These are phyloP conservation scores for Metschnikowia reukaufii DNA, from an alignment of 805 yeast genomes.

Conservation along the genomic window DNA sequence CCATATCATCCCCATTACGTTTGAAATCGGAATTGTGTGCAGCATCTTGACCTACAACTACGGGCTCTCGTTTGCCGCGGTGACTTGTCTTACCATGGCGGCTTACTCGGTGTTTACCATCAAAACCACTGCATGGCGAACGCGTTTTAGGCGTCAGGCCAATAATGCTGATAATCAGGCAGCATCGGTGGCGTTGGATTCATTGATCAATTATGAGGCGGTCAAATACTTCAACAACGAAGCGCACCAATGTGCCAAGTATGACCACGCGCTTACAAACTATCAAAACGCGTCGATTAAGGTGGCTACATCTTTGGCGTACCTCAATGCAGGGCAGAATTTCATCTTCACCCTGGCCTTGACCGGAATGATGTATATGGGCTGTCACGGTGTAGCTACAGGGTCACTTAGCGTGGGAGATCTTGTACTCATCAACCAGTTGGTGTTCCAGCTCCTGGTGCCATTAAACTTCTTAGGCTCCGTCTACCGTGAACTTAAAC, in stretches of 20 bases:
- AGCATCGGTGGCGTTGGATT: constrained; percentile 92
- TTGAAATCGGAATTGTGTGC: constrained; percentile 90
- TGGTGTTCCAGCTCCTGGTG: constrained; percentile 92
- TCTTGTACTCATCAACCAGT: constrained; percentile 88
- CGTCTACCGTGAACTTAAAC: constrained; percentile 92
- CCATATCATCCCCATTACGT: constrained; percentile 88
- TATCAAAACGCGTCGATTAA: constrained; percentile 77
- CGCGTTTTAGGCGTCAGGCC: constrained; percentile 81
- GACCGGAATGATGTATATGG: constrained; percentile 98
- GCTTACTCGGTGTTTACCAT: constrained; percentile 86
- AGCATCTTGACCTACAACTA: constrained; percentile 92
- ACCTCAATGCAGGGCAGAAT: constrained; percentile 76
- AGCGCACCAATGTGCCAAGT: constrained; percentile 70
- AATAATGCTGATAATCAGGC: constrained; percentile 93
- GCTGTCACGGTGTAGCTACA: constrained; percentile 85
- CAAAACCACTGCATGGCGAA: constrained; percentile 94
- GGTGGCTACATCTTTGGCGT: constrained; percentile 83
- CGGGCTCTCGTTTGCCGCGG: constrained; percentile 85
- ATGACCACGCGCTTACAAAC: constrained; percentile 66
- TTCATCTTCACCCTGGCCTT: constrained; percentile 82
- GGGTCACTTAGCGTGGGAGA: constrained; percentile 92
- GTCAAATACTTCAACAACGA: constrained; percentile 96
- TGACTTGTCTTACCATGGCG: constrained; percentile 85
- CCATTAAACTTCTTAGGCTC: constrained; percentile 94
- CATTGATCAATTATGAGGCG: constrained; percentile 89